Percentiles rank a stretch among this genome's conserved stretches.
These are phyloP conservation scores for Xylariaceae sp. DNA, from an alignment of 2,329 filamentous ascomycete species.

Conservation along the genomic window DNA sequence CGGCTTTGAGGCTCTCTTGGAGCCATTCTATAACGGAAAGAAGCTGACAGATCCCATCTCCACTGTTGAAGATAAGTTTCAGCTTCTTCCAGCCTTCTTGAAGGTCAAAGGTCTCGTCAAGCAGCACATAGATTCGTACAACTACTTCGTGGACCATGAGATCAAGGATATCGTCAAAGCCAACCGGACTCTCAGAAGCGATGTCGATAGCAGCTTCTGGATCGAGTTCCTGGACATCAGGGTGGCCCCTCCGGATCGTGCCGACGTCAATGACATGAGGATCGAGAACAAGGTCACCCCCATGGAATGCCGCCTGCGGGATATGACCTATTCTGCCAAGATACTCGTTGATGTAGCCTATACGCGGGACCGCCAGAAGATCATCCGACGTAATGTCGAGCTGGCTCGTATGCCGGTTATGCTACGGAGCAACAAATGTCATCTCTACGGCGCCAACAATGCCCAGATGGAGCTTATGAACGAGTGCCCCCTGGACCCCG, in stretches of 20 bases:
- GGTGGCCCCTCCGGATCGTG: conserved; percentile 71
- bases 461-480: conserved; percentile 85
- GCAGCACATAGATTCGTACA: conserved; percentile 97
- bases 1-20: conserved; percentile 58
- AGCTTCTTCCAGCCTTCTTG: conserved; percentile 90
- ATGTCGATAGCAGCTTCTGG: conserved; percentile 88
- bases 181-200: conserved; percentile 81
- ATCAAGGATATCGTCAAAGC: conserved; percentile 94
- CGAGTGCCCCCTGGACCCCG: conserved; percentile 91
- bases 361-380: conserved; percentile 68
- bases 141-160: conserved; percentile 94
- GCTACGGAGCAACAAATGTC: conserved; percentile 91
- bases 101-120: conserved; percentile 96
- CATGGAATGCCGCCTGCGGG: conserved; percentile 91
- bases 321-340: conserved; percentile 96
- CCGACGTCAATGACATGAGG: conserved; percentile 65
- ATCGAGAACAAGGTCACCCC: conserved; percentile 73
- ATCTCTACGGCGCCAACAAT: conserved; percentile 75
- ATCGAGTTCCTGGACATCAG: conserved; percentile 90
- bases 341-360: conserved; percentile 92
- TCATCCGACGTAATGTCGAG: conserved; percentile 67
- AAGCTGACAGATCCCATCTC: conserved; percentile 58
- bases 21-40: conserved; percentile 63
- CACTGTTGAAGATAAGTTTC: conserved; percentile 82
- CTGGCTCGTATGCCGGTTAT: conserved; percentile 94